Conservation (phyloP, 169 alveolate genomes). For the Perkinsus chesapeaki region DNA sequence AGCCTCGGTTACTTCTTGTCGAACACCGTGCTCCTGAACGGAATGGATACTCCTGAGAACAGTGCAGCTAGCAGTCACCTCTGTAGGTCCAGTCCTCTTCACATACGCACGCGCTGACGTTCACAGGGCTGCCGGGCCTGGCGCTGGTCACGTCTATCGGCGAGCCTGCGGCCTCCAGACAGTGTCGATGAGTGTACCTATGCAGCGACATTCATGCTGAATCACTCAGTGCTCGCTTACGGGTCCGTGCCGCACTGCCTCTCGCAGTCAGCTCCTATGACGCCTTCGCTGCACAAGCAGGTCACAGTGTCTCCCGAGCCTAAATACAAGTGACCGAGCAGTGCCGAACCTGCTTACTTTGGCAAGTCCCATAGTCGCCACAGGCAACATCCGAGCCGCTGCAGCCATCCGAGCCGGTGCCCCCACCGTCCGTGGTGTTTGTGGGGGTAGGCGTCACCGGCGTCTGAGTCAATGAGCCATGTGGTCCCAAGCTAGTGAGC, state of each 20-base stretch:
- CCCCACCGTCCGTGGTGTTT: neutral
- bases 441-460: neutral
- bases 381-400: neutral
- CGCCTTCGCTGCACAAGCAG: neutral
- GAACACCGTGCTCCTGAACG: neutral
- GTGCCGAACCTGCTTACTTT: neutral
- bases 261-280: neutral
- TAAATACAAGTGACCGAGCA: neutral
- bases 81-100: neutral
- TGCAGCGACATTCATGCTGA: neutral
- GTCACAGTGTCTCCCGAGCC: neutral
- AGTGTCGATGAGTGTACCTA: neutral
- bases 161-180: neutral
- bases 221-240: neutral
- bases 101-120: neutral
- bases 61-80: neutral
- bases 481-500: neutral
- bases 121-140: neutral
- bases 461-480: neutral
- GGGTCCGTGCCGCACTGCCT: neutral
- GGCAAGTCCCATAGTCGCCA: neutral
- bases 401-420: neutral
- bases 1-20: neutral
- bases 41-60: neutral
- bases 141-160: neutral